phyloP scores from a whole-genome alignment of 495 filamentous ascomycete species.

The Daldinia caldariorum region DNA sequence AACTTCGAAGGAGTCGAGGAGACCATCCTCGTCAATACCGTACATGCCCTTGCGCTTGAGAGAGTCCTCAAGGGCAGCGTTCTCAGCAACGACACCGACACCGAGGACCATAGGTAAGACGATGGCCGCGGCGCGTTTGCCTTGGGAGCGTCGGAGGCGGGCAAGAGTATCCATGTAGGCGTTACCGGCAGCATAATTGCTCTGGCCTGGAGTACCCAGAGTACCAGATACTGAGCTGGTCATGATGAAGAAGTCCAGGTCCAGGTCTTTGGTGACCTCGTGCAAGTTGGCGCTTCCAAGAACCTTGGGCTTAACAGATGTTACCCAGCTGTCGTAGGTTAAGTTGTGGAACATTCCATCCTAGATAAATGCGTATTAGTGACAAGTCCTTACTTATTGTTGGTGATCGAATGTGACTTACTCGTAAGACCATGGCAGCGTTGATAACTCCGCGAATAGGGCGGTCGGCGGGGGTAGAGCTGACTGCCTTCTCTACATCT shows the following conservation, averaged over 20 bases:
- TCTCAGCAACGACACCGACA: slow-evolving; percentile 54
- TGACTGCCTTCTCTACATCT: slow-evolving; percentile 25
- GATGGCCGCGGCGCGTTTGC: slow-evolving; percentile 43
- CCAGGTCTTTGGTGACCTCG: slow-evolving; percentile 37
- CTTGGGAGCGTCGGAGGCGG: slow-evolving; percentile 22
- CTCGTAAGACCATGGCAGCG: slow-evolving; percentile 61
- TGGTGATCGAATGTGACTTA: slow-evolving; percentile 13
- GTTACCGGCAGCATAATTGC: slow-evolving; percentile 61
- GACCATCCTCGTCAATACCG: slow-evolving; percentile 52
- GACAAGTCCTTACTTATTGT: background rate
- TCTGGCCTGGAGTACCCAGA: slow-evolving; percentile 57
- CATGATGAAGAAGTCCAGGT: slow-evolving; percentile 64
- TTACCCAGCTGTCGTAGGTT: slow-evolving; percentile 47
- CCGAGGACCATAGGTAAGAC: slow-evolving; percentile 50
- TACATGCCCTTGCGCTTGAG: slow-evolving; percentile 53
- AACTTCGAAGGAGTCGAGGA: slow-evolving; percentile 49
- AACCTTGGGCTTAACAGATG: slow-evolving; percentile 53
- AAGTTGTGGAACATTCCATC: slow-evolving; percentile 53
- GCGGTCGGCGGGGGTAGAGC: slow-evolving; percentile 25
- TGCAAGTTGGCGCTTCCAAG: slow-evolving; percentile 55
- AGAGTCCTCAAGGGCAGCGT: slow-evolving; percentile 48
- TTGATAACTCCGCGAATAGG: slow-evolving; percentile 60
- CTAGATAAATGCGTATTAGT: slow-evolving; percentile 17
- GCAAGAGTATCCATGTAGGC: slow-evolving; percentile 55
- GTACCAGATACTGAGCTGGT: slow-evolving; percentile 61